Percentiles rank a stretch among this genome's conserved stretches.
These are phyloP conservation scores for Quercus dentata DNA, from an alignment of 306 rosid species.

Conservation along the genomic window DNA sequence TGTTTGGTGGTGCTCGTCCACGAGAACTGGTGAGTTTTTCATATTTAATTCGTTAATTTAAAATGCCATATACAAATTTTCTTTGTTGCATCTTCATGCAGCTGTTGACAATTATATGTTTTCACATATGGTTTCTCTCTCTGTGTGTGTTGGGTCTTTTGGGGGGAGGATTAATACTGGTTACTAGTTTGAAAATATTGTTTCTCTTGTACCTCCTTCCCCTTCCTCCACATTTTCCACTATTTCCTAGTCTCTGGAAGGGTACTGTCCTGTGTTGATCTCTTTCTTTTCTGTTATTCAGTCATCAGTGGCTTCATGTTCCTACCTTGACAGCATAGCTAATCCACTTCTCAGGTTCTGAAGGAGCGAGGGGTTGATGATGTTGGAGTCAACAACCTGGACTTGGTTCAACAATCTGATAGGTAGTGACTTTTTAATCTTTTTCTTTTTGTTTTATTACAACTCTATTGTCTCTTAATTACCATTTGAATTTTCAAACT, in stretches of 20 bases:
- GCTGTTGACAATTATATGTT: not conserved
- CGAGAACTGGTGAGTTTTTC: slow-evolving; percentile 73
- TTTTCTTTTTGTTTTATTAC: not conserved
- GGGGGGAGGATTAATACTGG: not conserved
- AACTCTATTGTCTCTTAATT: not conserved
- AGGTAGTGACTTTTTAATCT: slow-evolving; percentile 39
- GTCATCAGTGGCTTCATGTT: slow-evolving; percentile 13
- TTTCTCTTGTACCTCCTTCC: not conserved
- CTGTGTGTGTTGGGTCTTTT: too few relatives aligned
- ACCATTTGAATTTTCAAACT: slow-evolving; percentile 16
- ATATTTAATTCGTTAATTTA: not conserved
- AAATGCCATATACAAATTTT: slow-evolving; percentile 4
- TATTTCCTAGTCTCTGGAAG: not conserved
- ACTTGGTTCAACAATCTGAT: slow-evolving; percentile 54
- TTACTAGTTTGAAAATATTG: not conserved
- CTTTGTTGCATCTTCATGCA: not conserved
- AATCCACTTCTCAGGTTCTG: slow-evolving; percentile 63
- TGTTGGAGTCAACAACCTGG: slow-evolving; percentile 45
- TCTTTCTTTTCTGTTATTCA: not conserved
- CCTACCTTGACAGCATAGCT: slow-evolving; percentile 11
- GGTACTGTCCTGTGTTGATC: not conserved
- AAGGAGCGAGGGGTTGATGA: slow-evolving; percentile 89
- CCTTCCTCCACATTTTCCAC: not conserved
- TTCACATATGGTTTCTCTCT: not conserved
- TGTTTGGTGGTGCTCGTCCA: slow-evolving; percentile 99